Conservation (phyloP, 2,329 filamentous ascomycete genomes). For the Sporothrix humicola region DNA sequence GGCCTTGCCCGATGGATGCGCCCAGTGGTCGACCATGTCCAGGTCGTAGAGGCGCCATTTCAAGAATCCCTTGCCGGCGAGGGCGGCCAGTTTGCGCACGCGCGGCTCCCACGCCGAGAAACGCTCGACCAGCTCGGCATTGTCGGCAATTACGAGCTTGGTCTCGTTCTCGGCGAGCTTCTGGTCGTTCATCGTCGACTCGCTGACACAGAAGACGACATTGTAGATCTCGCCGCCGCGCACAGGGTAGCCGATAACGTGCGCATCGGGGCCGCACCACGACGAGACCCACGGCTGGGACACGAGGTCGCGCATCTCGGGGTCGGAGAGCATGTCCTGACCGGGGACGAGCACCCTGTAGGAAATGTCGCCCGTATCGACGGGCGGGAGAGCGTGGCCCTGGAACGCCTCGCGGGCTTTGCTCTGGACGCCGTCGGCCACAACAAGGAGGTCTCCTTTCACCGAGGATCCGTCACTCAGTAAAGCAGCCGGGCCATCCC, state of each 20-base stretch:
- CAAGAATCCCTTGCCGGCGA: slow-evolving; percentile 47
- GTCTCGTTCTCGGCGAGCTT: slow-evolving; percentile 38
- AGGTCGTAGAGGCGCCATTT: slow-evolving; percentile 56
- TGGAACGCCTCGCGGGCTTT: slow-evolving; percentile 40
- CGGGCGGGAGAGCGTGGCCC: slow-evolving; percentile 39
- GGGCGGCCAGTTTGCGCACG: slow-evolving; percentile 45
- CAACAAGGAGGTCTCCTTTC: slow-evolving; percentile 39
- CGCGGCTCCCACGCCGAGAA: slow-evolving; percentile 47
- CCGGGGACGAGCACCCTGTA: slow-evolving; percentile 45
- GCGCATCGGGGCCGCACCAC: slow-evolving; percentile 45
- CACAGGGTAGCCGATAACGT: slow-evolving; percentile 45
- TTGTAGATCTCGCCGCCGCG: slow-evolving; percentile 45
- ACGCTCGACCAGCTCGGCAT: slow-evolving; percentile 45
- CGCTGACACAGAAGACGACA: slow-evolving; percentile 42
- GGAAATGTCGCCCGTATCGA: slow-evolving; percentile 45
- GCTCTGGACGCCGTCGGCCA: slow-evolving; percentile 43
- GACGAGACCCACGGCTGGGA: slow-evolving; percentile 42
- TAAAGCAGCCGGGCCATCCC: slow-evolving; percentile 37
- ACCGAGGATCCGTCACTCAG: slow-evolving; percentile 39
- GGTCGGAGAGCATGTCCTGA: slow-evolving; percentile 42
- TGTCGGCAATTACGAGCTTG: slow-evolving; percentile 41
- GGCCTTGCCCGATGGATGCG: slow-evolving; percentile 48
- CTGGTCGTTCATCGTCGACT: slow-evolving; percentile 26
- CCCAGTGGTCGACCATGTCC: slow-evolving; percentile 49
- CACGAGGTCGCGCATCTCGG: slow-evolving; percentile 41